Base-by-base conservation (phyloP, 306 rosid genomes). In the Prinsepia uniflora region DNA sequence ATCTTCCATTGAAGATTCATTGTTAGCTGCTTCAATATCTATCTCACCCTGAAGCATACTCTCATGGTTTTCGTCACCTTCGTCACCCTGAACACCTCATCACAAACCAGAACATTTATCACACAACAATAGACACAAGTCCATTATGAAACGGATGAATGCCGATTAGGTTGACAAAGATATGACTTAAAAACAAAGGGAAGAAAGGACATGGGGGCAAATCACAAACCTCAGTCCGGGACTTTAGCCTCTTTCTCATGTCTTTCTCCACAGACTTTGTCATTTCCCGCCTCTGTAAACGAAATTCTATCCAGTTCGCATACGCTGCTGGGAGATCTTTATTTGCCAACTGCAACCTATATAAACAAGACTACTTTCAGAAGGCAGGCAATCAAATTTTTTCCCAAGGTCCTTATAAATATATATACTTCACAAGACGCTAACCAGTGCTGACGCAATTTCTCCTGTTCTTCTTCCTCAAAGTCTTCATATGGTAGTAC, bases 401-500 rank as follows among this genome's bases (percentile, higher is more conserved):
- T 39, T 56, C 48, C 50, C 46, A 45, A 39, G 41, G 70, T 70
- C 36, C 4, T 30, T 30, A 48, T 66, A 53, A 48, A 72, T 41
- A 43, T n/a, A 73, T 55, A 61, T 15, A 15, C 54, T 48, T 17
- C 66, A 78, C 49, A 74, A 65, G 45, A 53, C 73, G 84, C 99
- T 86, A 72, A 94, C 99, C 99, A 94, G 82, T 87, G 89, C 67
- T 87, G 91, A 60, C 68, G 89, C 92, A 94, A 81, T 78, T 91
- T 94, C 77, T 94, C 86, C 78, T 82, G 89, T 66, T 94, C 97
- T 78, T 94, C 99, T 82, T 89, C 80, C 74, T 91, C 84, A 76
- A 91, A 94, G 45, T 83, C 81, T 85, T 81, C 82, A 64, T 94
- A 94, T 60, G 99, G 96, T 72, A 83, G 97, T 72, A 91, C 97